phyloP scores from a whole-genome alignment of 768 basidiomycete species.

The Hygrocybe coccinea region DNA sequence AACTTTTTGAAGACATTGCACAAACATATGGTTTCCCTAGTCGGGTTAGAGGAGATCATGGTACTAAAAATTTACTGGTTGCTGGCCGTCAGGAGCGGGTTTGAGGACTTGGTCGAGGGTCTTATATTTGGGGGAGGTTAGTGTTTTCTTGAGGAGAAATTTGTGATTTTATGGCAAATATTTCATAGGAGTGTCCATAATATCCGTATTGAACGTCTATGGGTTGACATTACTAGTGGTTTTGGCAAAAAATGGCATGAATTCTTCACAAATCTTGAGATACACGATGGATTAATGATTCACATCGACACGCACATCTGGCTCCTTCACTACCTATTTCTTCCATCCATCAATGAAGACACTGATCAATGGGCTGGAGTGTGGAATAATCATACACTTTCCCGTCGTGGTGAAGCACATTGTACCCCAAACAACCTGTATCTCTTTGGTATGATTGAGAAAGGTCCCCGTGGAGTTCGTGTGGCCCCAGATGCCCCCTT shows the following conservation, averaged over 20 bases:
- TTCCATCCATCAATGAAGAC: conserved; percentile 29
- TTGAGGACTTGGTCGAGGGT: conserved; percentile 22
- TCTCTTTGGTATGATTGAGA: conserved; percentile 27
- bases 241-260: conserved; percentile 36
- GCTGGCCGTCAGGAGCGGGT: conserved; percentile 27
- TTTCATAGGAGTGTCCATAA: conserved; percentile 42
- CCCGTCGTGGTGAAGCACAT: conserved; percentile 12
- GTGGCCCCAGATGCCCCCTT: no score
- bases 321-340: conserved; percentile 38
- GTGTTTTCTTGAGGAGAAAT: not conserved
- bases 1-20: conserved; percentile 25
- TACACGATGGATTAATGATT: conserved; percentile 22
- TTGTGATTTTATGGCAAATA: conserved; percentile 10
- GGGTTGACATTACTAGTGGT: conserved; percentile 34
- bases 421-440: conserved; percentile 27
- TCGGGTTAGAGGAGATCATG: conserved; percentile 29
- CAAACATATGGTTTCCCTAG: conserved; percentile 23
- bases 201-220: conserved; percentile 36
- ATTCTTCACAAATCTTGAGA: conserved; percentile 35
- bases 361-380: conserved; percentile 25
- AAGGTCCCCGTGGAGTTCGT: conserved; percentile 30
- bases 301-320: conserved; percentile 32
- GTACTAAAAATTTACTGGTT: conserved; percentile 31
- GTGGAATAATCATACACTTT: conserved; percentile 35
- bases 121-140: conserved; percentile 38